Conservation (phyloP, 352 stramenopile species). For the Phytophthora cajani region DNA sequence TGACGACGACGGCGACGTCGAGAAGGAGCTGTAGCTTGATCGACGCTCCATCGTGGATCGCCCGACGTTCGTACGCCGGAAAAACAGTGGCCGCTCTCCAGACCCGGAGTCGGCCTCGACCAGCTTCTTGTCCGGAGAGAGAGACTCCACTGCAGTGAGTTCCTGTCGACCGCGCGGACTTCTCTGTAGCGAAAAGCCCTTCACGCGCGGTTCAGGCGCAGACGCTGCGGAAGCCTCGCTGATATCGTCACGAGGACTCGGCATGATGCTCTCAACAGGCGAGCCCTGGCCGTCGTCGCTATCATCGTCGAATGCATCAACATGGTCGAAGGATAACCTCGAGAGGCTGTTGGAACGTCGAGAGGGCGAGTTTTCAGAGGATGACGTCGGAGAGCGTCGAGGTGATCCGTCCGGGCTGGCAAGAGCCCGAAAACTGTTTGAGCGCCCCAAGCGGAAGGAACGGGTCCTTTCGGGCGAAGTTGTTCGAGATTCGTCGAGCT, state of each 20-base stretch:
- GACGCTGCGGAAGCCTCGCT: slow-evolving; percentile 27
- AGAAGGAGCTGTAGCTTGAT: slow-evolving; percentile 44
- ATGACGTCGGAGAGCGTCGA: slow-evolving; percentile 11
- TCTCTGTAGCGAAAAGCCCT: background rate
- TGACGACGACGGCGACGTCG: slow-evolving; percentile 12
- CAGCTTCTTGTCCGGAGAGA: slow-evolving; percentile 31
- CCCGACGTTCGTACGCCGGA: slow-evolving; percentile 46
- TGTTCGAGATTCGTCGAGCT: background rate
- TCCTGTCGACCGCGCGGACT: slow-evolving; percentile 24
- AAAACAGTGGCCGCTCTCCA: slow-evolving; percentile 43
- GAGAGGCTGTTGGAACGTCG: slow-evolving; percentile 19
- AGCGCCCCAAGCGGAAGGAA: slow-evolving; percentile 13
- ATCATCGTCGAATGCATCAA: slow-evolving; percentile 5
- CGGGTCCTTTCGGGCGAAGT: slow-evolving; percentile 4
- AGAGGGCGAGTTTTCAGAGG: slow-evolving; percentile 24
- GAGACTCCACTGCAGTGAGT: slow-evolving; percentile 42
- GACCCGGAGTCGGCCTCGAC: background rate
- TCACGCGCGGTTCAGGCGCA: slow-evolving; percentile 11
- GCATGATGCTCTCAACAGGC: slow-evolving; percentile 4
- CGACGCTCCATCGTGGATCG: slow-evolving; percentile 38
- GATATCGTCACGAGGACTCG: slow-evolving; percentile 15
- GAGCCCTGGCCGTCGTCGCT: slow-evolving; percentile 11
- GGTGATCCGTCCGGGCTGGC: background rate
- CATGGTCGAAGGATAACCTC: slow-evolving; percentile 9
- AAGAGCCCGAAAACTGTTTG: slow-evolving; percentile 21